These are phyloP conservation scores for Ceratorhiza oryzae-sativae DNA, from an alignment of 1,284 basidiomycete species.

Conservation along the genomic window DNA sequence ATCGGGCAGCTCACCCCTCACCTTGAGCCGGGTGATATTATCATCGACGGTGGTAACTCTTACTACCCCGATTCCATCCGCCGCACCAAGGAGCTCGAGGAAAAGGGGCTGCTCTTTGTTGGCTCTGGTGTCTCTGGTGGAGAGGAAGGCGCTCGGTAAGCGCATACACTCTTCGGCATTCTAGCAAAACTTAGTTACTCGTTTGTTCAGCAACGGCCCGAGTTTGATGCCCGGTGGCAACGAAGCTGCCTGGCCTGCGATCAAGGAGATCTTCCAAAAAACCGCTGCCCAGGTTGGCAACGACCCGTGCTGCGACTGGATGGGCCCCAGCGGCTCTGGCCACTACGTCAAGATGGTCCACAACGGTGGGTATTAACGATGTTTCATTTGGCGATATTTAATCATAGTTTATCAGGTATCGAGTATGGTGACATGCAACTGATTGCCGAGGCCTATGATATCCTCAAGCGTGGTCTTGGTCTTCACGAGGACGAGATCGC, in stretches of 20 bases:
- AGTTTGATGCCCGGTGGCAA: slow-evolving; percentile 99
- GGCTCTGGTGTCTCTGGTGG: slow-evolving; percentile 99
- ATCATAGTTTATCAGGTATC: slow-evolving; percentile 67
- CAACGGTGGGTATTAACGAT: slow-evolving; percentile 69
- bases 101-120: slow-evolving; percentile 95
- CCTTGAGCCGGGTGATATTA: slow-evolving; percentile 80
- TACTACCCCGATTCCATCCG: slow-evolving; percentile 99
- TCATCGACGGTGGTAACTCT: slow-evolving; percentile 99
- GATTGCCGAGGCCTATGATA: slow-evolving; percentile 98
- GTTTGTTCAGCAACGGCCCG: slow-evolving; percentile 64
- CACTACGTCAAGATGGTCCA: slow-evolving; percentile 99
- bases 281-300: slow-evolving; percentile 94
- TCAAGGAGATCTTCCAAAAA: slow-evolving; percentile 99
- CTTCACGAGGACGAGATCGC: slow-evolving; percentile 86
- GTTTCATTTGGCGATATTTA: slow-evolving; percentile 16
- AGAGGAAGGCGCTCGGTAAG: slow-evolving; percentile 95
- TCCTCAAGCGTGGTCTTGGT: slow-evolving; percentile 95
- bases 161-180: slow-evolving; percentile 1
- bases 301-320: slow-evolving; percentile 99
- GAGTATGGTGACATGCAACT: slow-evolving; percentile 99
- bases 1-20: slow-evolving; percentile 70
- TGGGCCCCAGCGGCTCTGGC: slow-evolving; percentile 92
- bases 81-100: slow-evolving; percentile 90
- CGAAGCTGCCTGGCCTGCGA: slow-evolving; percentile 90
- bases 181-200: neutral